Evolutionary conservation across 2,329 filamentous ascomycete species (phyloP).

Genomic region (Amauroascus verrucosus): DNA sequence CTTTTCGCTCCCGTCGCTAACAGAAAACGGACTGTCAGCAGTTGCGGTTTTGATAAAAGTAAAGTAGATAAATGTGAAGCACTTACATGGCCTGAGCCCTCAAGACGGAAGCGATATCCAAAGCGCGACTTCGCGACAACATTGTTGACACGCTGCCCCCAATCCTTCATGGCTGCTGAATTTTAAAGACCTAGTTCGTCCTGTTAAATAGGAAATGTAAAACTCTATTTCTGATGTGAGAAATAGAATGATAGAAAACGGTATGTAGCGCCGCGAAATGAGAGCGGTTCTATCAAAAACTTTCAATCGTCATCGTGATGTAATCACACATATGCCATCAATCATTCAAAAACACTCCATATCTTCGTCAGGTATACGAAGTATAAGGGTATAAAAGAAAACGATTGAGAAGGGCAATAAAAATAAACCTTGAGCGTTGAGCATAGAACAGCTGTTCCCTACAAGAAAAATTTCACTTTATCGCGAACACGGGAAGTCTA

Average conservation of each 20-base stretch:
- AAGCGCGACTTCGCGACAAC: slow-evolving; percentile 55
- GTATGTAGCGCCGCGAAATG: not conserved
- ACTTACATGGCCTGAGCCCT: slow-evolving; percentile 70
- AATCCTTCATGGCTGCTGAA: slow-evolving; percentile 18
- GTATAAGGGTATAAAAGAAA: not conserved
- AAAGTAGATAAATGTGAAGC: slow-evolving; percentile 14
- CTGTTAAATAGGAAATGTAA: not conserved
- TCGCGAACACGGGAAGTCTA: not conserved
- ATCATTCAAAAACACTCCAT: not conserved
- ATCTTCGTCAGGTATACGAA: not conserved
- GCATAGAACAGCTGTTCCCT: not conserved
- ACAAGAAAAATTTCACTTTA: not conserved
- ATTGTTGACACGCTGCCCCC: slow-evolving; percentile 43
- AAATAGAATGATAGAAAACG: not conserved
- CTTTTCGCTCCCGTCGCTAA: slow-evolving; percentile 60
- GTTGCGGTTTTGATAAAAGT: slow-evolving; percentile 3
- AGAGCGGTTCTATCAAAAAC: not conserved
- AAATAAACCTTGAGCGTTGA: not conserved
- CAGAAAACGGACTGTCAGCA: not conserved
- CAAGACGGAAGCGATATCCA: slow-evolving; percentile 66
- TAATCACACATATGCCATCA: not conserved
- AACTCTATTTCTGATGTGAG: not conserved
- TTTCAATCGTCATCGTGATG: not conserved
- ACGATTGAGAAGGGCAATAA: not conserved
- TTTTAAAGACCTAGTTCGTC: not conserved